A percentile compares a stretch with the other conserved stretches of the same genome.
Conservation (phyloP, 192 early-diverging fungal genomes). For the Coemansia sp. region DNA sequence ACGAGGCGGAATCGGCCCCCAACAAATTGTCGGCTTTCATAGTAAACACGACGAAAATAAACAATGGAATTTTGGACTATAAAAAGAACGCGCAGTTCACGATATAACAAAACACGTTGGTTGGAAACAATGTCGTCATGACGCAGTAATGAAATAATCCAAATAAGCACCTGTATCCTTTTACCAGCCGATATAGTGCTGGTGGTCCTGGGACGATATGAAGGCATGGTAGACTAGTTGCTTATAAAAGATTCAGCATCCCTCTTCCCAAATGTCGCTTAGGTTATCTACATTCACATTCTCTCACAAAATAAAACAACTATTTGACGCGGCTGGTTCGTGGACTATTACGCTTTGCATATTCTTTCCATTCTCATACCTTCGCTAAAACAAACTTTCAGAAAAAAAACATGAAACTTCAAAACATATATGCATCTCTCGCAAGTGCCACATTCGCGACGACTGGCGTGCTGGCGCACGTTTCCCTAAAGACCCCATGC, state of each 20-base stretch:
- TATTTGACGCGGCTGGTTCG: conserved; percentile 3
- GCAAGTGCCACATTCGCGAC: conserved; percentile 9
- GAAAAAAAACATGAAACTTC: neutral
- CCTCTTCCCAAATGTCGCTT: neutral
- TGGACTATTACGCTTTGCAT: neutral
- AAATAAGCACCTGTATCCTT: neutral
- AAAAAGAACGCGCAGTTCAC: neutral
- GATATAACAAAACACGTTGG: conserved; percentile 1
- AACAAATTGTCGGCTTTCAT: neutral
- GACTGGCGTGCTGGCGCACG: conserved; percentile 19
- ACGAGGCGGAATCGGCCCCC: neutral
- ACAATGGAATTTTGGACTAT: neutral
- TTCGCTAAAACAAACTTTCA: neutral
- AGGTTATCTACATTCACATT: neutral
- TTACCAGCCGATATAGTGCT: neutral
- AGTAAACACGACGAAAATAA: neutral
- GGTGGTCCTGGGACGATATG: neutral
- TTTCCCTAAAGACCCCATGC: conserved; percentile 39
- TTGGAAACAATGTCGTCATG: conserved; percentile 2
- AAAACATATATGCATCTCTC: neutral
- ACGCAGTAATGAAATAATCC: conserved; percentile 7
- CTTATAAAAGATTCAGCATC: neutral
- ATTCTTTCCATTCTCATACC: neutral
- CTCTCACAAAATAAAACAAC: neutral
- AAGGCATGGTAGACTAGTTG: neutral